Conservation (phyloP, 306 rosid genomes). For the Acacia acuminata region DNA sequence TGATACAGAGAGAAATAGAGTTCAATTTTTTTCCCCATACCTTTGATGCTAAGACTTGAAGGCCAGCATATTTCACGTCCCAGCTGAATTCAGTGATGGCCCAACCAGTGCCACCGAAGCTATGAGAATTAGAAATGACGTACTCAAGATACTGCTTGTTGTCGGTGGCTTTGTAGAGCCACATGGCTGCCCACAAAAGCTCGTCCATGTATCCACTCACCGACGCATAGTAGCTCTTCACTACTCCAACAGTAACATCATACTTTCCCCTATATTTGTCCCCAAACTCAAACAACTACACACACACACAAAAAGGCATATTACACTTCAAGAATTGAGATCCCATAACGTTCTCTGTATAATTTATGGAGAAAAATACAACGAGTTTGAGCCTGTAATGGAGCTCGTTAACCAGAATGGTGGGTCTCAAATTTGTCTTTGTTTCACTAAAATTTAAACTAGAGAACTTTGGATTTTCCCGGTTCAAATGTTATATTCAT, state of each 20-base stretch:
- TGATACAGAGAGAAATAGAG: not conserved
- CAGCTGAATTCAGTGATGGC: constrained; percentile 96
- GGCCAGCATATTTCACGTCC: constrained; percentile 96
- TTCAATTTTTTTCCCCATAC: constrained; percentile 31
- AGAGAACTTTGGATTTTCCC: not conserved
- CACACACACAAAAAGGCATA: no score
- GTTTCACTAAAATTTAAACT: not conserved
- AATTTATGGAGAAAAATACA: not conserved
- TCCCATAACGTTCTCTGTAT: not conserved
- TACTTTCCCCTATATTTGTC: constrained; percentile 87
- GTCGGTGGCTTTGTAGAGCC: constrained; percentile 99
- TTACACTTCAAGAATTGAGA: not conserved
- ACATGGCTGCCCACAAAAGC: constrained; percentile 92
- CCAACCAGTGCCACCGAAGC: constrained; percentile 94
- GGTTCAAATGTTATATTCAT: not conserved
- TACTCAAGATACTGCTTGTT: constrained; percentile 59
- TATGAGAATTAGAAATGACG: constrained; percentile 57
- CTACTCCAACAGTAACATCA: constrained; percentile 76
- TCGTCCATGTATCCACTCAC: constrained; percentile 99
- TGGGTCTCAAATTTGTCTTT: not conserved
- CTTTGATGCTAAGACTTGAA: constrained; percentile 81
- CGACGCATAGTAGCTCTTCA: constrained; percentile 95
- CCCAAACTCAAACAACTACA: constrained; percentile 88
- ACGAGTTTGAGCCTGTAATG: not conserved
- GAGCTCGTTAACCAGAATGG: not conserved